Base-by-base conservation (phyloP, 352 stramenopile genomes). In the Pythium guiyangense region DNA sequence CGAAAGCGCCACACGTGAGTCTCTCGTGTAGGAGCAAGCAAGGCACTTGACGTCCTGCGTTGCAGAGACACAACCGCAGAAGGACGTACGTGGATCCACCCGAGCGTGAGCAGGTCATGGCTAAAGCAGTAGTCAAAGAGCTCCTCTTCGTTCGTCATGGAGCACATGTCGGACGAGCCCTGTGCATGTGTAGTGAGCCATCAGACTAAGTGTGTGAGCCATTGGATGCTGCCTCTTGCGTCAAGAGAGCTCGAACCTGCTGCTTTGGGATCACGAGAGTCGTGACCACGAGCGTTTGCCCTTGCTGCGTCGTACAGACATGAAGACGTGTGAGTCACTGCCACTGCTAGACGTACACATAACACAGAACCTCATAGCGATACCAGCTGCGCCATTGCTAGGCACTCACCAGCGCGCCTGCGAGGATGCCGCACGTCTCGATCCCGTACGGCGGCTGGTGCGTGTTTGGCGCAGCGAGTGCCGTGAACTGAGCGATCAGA, bases 341-440 rank as follows among this genome's bases (percentile, higher is more conserved):
- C 17, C 34, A 10, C 5, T 26, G 6, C 27, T 47, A 10, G 34
- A 40, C 22, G 31, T 57, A 6, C 27, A 44, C 44, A 15, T 15
- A 22, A 22, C 22, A 22, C 22, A 22, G 22, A 22, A 22, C 22
- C 22, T 22, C 22, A 22, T 22, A 22, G 22, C 22, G 22, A 22
- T 22, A 22, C 22, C 22, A 22, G 22, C 22, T 22, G 22, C 22
- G 22, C 22, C 22, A 22, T 22, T 22, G 22, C 22, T 22, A 22
- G 22, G 3, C 25, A 59, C 71, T n/a, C 70, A 92, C 80, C 65
- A 94, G 53, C 45, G 86, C 73, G 12, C 84, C 88, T 17, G 86
- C 84, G 39, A 97, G 70, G 47, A 97, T 96, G 14, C 89, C 89
- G 62, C 89, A 97, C 4, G 89, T 96, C 62, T 97, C 89, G 45